Base-by-base conservation (phyloP, 2,329 filamentous ascomycete genomes). In the Akanthomyces dipterigenus region DNA sequence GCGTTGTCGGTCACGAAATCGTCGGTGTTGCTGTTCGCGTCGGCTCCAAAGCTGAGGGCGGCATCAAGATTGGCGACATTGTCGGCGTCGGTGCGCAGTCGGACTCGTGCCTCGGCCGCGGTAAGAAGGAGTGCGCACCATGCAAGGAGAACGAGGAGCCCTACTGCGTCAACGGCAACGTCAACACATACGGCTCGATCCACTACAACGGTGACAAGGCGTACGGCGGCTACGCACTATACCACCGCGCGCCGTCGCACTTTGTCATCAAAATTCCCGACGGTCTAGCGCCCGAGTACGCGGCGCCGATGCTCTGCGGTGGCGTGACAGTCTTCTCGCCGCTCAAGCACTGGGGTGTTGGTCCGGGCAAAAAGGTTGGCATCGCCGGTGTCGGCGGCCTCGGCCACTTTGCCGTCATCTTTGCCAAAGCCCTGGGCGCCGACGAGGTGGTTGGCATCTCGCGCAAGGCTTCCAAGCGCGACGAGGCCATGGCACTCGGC, bases 251-350 rank as follows among this genome's bases (percentile, higher is more conserved):
- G 43, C 70, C 70, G 7, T 70, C 69, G 12, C 71, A 71, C 63
- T 90, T 89, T 62, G 76, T 76, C 22, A 65, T 81, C 65, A 77
- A 76, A 67, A 78, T 81, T 53, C 78, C 78, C n/a, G 73, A 77
- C 14, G 72, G 70, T 3, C 62, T 81, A 6, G 65, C 70, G 2
- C 73, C 72, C 2, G 77, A 76, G 57, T 64, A 73, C 57, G 76
- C 77, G 11, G 79, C 88, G 20, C 87, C 88, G 3, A 85, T 91
- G 82, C 77, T 91, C 46, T 91, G 88, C 68, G 88, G 81, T 24
- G 88, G 88, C 16, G 80, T 90, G 38, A 91, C 88, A 0, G 77
- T 87, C 7, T 91, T 80, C 70, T 78, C 80, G 12, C 88, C 88
- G 1, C 72, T 91, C 55, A 77, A 77, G 67, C 78, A 84, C 57